Base-by-base conservation (phyloP, 1,139 yeast genomes). In the Candida gigantensis region DNA sequence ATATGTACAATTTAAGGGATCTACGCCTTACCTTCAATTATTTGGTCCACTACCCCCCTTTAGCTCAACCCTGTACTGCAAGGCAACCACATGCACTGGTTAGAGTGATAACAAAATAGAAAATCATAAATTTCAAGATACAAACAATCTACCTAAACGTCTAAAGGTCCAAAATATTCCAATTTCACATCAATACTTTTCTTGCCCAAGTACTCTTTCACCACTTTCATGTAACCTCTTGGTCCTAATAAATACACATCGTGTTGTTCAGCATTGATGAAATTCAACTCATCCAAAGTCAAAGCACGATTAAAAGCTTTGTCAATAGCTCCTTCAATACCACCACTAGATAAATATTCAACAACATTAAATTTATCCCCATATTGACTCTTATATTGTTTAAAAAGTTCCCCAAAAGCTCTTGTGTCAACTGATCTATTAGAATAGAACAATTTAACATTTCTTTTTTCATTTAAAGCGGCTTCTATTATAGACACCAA, bases 401-500 rank as follows among this genome's bases (percentile, higher is more conserved):
- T 32, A 28, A 68, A 52, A 46, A 51, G 53, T 1, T 47, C 25
- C 10, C 45, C 50, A 42, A 68, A 68, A 13, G 73, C 62, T 32
- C 66, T 51, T 20, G 48, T 31, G 2, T 42, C 45, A 3, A 34
- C 34, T 3, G 49, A 42, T 40, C 47, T 52, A 42, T 65, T 67
- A 9, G 71, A 65, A 46, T 61, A 53, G 31, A 52, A 46, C 32
- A 68, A 42, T 10, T 41, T 53, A 8, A 65, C 69, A 10, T 47
- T 49, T 42, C 58, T 53, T 3, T 58, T 60, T 15, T 51, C 49
- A 11, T 39, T 38, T 35, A 63, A 50, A 3, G 69, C 69, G 11
- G 60, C 50, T 46, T 74, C 74, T 21, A 73, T 51, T 53, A 80
- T 74, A 6, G 84, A 62, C 33, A 79, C 51, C 38, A 79, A 45